Percentiles rank a stretch among this genome's conserved stretches.
Conservation (phyloP, 129 eudicot species). For the Gnaphalium uliginosum region DNA sequence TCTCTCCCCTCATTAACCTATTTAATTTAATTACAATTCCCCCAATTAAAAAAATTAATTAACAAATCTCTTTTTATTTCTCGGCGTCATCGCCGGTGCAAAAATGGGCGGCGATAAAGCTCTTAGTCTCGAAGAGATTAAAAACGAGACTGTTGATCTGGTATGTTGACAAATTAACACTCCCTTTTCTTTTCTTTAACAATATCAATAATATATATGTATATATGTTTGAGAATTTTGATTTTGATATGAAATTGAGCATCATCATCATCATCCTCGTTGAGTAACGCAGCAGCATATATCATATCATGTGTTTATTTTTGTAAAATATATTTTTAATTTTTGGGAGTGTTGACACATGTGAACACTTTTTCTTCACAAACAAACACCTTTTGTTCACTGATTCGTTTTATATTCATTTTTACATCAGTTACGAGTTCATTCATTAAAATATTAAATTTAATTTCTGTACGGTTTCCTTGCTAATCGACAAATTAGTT, state of each 20-base stretch:
- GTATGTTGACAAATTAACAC: slow-evolving; percentile 31
- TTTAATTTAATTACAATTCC: slow-evolving; percentile 10
- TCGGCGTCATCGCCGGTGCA: slow-evolving; percentile 15
- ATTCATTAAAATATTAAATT: slow-evolving; percentile 28
- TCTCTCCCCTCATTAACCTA: slow-evolving; percentile 27
- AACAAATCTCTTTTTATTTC: background rate
- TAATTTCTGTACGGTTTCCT: slow-evolving; percentile 33
- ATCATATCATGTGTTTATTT: background rate
- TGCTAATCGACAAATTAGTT: slow-evolving; percentile 37
- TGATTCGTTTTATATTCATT: slow-evolving; percentile 1
- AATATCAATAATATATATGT: background rate
- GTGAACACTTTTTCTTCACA: background rate
- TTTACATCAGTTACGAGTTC: slow-evolving; percentile 24
- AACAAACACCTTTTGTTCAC: background rate
- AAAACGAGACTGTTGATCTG: slow-evolving; percentile 97
- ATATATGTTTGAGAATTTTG: background rate
- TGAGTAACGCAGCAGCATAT: background rate
- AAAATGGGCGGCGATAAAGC: slow-evolving; percentile 63
- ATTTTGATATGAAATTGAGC: slow-evolving; percentile 4
- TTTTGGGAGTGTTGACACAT: background rate
- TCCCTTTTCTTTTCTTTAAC: too few species aligned
- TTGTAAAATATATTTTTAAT: background rate
- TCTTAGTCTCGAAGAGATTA: slow-evolving; percentile 75
- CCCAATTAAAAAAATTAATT: background rate
- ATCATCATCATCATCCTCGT: background rate